phyloP scores from a whole-genome alignment of 805 yeast species.

The Candida sphagnicola region DNA sequence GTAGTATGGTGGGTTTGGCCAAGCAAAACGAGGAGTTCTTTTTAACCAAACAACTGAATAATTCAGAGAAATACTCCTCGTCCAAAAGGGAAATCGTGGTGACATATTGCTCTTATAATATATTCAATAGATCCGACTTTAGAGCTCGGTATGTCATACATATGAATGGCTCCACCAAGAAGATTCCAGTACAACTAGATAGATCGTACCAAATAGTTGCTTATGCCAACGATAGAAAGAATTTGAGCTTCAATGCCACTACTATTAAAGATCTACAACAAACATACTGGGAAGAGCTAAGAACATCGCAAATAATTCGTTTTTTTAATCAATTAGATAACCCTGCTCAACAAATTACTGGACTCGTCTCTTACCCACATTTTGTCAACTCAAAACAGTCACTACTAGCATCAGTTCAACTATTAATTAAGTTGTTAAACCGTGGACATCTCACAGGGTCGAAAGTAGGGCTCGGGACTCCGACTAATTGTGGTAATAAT shows the following conservation, averaged over 20 bases:
- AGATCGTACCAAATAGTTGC: constrained; percentile 25
- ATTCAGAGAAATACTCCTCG: constrained; percentile 4
- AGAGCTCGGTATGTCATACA: constrained; percentile 54
- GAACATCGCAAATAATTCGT: constrained; percentile 55
- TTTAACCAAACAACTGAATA: neutral
- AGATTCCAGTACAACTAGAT: constrained; percentile 21
- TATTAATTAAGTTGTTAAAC: constrained; percentile 43
- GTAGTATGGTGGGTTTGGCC: constrained; percentile 23
- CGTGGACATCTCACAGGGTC: constrained; percentile 46
- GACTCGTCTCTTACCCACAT: constrained; percentile 47
- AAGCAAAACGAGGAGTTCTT: constrained; percentile 5
- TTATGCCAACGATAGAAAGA: constrained; percentile 12
- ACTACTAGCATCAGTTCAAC: constrained; percentile 22
- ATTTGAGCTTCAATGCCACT: constrained; percentile 11
- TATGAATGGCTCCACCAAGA: constrained; percentile 13
- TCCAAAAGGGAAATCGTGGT: constrained; percentile 27
- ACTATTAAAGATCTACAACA: constrained; percentile 14
- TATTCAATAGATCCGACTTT: constrained; percentile 69
- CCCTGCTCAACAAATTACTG: constrained; percentile 54
- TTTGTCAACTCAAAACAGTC: constrained; percentile 21
- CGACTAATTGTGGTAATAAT: constrained; percentile 26
- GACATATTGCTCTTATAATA: constrained; percentile 69
- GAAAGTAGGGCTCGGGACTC: constrained; percentile 25
- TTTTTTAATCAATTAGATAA: constrained; percentile 50
- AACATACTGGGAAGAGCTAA: constrained; percentile 57